Conservation (phyloP, 306 rosid genomes). For the Trichosanthes truncata region DNA sequence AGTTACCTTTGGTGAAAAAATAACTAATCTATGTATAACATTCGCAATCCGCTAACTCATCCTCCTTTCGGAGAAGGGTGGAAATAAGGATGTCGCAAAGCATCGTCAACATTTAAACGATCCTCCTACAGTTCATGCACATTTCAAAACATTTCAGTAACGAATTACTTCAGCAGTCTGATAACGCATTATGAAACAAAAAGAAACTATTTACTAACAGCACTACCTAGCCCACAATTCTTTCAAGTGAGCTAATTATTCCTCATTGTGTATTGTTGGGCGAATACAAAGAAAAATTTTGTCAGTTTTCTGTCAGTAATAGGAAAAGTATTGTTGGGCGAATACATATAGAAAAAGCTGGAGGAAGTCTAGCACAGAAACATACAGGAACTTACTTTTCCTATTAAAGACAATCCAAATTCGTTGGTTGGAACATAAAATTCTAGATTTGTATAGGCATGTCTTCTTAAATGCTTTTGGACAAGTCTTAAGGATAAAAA, state of each 20-base stretch:
- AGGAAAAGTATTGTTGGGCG: too few species aligned
- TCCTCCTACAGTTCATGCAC: slow-evolving; percentile 51
- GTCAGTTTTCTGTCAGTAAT: too few species aligned
- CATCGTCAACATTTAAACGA: slow-evolving; percentile 66
- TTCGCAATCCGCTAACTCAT: slow-evolving; percentile 18
- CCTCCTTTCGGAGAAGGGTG: slow-evolving; percentile 38
- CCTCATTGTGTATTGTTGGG: too few species aligned
- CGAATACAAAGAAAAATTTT: too few species aligned
- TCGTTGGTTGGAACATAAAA: not conserved
- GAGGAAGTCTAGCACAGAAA: not conserved
- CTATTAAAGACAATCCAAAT: not conserved
- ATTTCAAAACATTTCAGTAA: slow-evolving; percentile 2
- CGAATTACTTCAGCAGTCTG: not conserved
- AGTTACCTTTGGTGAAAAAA: not conserved
- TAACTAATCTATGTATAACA: not conserved
- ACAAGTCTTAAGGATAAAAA: not conserved
- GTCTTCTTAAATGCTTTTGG: not conserved
- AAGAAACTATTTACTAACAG: not conserved
- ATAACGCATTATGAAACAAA: not conserved
- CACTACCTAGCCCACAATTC: not conserved
- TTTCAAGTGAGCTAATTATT: not conserved
- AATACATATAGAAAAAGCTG: not conserved
- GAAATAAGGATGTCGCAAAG: slow-evolving; percentile 79
- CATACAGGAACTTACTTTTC: not conserved
- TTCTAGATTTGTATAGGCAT: not conserved